Evolutionary conservation across 805 yeast species (phyloP).

Genomic region (Saturnispora mendoncae): DNA sequence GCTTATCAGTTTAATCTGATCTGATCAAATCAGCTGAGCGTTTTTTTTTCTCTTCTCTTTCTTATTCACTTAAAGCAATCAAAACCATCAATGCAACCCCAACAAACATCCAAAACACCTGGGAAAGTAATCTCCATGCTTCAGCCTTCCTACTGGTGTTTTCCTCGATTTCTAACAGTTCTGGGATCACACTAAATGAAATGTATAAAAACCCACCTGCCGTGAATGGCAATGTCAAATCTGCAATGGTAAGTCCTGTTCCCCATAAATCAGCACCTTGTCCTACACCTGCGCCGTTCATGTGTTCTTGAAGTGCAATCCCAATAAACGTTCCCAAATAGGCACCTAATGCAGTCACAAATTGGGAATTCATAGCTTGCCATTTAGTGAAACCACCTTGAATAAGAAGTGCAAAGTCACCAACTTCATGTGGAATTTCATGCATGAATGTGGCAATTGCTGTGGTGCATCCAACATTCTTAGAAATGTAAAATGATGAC

Average conservation of each 20-base stretch:
- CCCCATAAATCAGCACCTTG: slow-evolving; percentile 12
- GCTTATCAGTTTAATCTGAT: not conserved
- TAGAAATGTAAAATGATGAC: slow-evolving; percentile 55
- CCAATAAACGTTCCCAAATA: slow-evolving; percentile 59
- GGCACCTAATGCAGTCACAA: slow-evolving; percentile 58
- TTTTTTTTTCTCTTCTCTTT: no score
- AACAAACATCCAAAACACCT: slow-evolving; percentile 39
- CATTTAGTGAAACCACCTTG: slow-evolving; percentile 60
- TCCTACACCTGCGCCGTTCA: slow-evolving; percentile 10
- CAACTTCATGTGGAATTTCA: slow-evolving; percentile 76
- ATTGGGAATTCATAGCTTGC: slow-evolving; percentile 60
- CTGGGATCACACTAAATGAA: slow-evolving; percentile 72
- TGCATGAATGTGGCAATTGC: slow-evolving; percentile 65
- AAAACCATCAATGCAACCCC: slow-evolving; percentile 54
- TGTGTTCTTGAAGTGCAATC: slow-evolving; percentile 39
- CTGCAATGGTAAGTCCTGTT: slow-evolving; percentile 19
- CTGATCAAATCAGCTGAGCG: not conserved
- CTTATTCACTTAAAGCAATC: slow-evolving; percentile 39
- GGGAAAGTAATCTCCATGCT: slow-evolving; percentile 33
- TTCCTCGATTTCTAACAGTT: slow-evolving; percentile 40
- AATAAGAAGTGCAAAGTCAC: slow-evolving; percentile 66
- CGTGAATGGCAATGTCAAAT: slow-evolving; percentile 57
- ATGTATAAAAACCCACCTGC: slow-evolving; percentile 73
- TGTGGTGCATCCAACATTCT: slow-evolving; percentile 56
- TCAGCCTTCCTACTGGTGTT: slow-evolving; percentile 33